Base-by-base conservation (phyloP, 495 filamentous ascomycete genomes). In the Aspergillus bertholletiae region DNA sequence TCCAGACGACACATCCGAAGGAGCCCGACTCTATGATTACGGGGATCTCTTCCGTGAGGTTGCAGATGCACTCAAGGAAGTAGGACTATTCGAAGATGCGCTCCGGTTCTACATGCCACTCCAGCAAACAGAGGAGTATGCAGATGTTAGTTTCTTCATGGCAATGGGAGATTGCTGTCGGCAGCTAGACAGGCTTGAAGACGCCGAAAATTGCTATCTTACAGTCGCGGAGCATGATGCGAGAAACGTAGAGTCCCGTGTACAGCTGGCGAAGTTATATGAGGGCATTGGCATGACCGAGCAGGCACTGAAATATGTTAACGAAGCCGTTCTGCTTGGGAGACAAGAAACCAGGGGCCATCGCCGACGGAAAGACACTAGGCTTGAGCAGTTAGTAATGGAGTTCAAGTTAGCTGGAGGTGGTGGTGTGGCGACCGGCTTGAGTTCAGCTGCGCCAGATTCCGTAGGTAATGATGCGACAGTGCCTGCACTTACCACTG, bases 191-290 rank as follows among this genome's bases (percentile, higher is more conserved):
- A 76, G 83, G 26, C 74, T 81, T 18, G 74, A 80, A 50, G 80
- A 88, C 23, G 89, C 92, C 1, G 88, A 90, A 60, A 82, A 86
- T 43, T 88, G 82, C 60, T 96, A 88, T 58, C 77, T 85, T 9
- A 80, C 78, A 0, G 81, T 93, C 11, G 81, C 90, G 21, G 80
- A 89, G 40, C 74, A 83, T 53, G 87, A 96, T 53, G 58, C 81
- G 12, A 72, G 77, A 41, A 81, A 88, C 54, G 80, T 88, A 46
- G 84, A 91, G 48, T 86, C 86, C 13, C 85, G 89, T 43, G 82
- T 88, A 13, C 76, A 87, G 56, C 75, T 97, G 15, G 90, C 88
- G 8, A 88, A 85, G 58, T 81, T 96, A 63, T 95, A 90, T 63
- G 88, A 94, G 63, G 79, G 79, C 18, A 77, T 82, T 23, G 80